Conservation (phyloP, 2,329 filamentous ascomycete species). For the Trichoderma aggressivum region DNA sequence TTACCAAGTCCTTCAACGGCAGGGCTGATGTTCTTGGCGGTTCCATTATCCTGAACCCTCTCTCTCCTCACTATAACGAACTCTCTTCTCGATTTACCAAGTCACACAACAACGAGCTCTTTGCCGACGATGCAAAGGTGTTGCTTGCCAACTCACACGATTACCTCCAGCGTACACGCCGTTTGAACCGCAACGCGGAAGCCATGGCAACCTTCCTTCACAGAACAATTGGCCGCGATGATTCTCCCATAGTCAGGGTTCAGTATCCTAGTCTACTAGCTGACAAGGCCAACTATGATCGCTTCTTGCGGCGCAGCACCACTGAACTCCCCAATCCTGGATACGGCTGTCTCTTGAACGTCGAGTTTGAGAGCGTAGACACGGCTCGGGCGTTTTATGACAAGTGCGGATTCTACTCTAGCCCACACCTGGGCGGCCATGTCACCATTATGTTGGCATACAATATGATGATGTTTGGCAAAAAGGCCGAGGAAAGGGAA, state of each 20-base stretch:
- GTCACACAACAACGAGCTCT: constrained; percentile 44
- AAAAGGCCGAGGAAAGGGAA: constrained; percentile 35
- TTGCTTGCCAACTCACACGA: constrained; percentile 45
- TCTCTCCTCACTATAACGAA: constrained; percentile 38
- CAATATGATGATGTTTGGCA: constrained; percentile 43
- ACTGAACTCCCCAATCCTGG: constrained; percentile 47
- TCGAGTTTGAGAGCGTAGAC: constrained; percentile 46
- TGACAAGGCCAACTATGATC: constrained; percentile 33
- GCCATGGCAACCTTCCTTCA: constrained; percentile 41
- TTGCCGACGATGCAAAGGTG: constrained; percentile 42
- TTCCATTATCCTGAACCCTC: constrained; percentile 48
- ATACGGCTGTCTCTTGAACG: constrained; percentile 52
- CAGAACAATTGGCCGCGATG: constrained; percentile 26
- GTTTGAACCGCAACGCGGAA: constrained; percentile 44
- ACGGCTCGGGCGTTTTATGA: constrained; percentile 48
- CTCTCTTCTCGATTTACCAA: constrained; percentile 34
- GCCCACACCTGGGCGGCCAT: constrained; percentile 53
- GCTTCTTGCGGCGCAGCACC: constrained; percentile 37
- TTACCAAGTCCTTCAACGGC: constrained; percentile 60
- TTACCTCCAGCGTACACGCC: constrained; percentile 39
- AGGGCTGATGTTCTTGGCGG: constrained; percentile 54
- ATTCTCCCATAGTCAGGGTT: constrained; percentile 38
- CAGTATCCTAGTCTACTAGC: constrained; percentile 43
- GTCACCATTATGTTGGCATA: constrained; percentile 49
- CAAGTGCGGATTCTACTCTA: constrained; percentile 45